Evolutionary conservation across 352 stramenopile genomes (phyloP), one percentile per base, ranked within the genome.

Genomic region (Thraustochytrium sp.): DNA sequence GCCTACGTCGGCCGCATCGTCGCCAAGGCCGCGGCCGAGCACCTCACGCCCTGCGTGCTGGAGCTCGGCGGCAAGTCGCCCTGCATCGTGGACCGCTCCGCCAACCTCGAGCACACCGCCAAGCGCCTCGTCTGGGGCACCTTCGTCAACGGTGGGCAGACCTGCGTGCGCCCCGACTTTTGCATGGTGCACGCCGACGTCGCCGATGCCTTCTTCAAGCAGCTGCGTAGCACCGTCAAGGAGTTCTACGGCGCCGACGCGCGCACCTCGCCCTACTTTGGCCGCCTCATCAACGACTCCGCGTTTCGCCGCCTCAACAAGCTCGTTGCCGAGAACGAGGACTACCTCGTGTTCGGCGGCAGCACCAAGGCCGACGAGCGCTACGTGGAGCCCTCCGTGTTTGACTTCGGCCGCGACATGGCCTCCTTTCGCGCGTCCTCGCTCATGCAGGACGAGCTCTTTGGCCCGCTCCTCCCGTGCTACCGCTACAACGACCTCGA

Each of bases 21-120:
- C 16, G 90, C 93, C 0, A 83, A 89, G 40, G 93, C 93, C 0
- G 94, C 94, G 0, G 94, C 96, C 1, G 93, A 97, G 89, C 93
- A 94, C 44, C 86, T 98, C 16, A 98, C 95, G 37, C 96, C 96
- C 1, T 90, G 90, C 9, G 88, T 97, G 18, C 86, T 98, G 2
- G 96, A 98, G 85, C 89, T 98, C 2, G 96, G 96, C 46, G 96
- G 96, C 62, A 97, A 98, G 86, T 92, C 88, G 16, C 94, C 94
- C 0, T 88, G 87, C 4, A 93, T 97, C 85, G 87, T 97, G 29
- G 91, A 95, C 59, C 87, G 91, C 40, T 89, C 89, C 44, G 84
- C 87, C 26, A 84, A 91, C 61, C 48, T 91, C 3, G 65, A 61
- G 2, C 85, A 94, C 38, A 87, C 93, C 0, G 91, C 89, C 8